These are phyloP conservation scores for Triticum timopheevii DNA, from an alignment of 176 grass and related monocot genomes.

Conservation along the genomic window DNA sequence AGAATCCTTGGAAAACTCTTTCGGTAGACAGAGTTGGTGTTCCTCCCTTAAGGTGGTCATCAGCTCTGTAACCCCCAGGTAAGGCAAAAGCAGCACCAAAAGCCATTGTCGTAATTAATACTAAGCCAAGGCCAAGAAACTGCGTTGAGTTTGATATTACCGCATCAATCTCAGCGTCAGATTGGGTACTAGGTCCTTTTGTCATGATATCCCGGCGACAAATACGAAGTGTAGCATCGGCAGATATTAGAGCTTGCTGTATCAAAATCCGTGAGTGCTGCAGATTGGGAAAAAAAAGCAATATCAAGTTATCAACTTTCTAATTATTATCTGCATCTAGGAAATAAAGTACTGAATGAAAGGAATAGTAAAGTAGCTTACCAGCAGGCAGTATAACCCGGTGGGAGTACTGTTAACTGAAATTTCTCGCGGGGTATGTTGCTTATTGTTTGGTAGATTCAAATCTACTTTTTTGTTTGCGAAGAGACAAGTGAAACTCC, in stretches of 20 bases:
- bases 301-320: neutral
- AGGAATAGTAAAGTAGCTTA: neutral
- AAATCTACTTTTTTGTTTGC: slow-evolving; percentile 11
- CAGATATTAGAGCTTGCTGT: slow-evolving; percentile 14
- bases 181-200: neutral
- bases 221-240: slow-evolving; percentile 4
- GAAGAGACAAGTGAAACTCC: slow-evolving; percentile 11
- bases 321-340: neutral
- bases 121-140: slow-evolving; percentile 11
- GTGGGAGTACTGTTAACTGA: neutral
- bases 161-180: neutral
- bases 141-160: slow-evolving; percentile 21
- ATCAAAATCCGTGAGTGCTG: slow-evolving; percentile 23
- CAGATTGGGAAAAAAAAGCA: neutral
- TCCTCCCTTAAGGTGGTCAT: neutral
- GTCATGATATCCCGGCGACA: neutral
- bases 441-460: slow-evolving; percentile 8
- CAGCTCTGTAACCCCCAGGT: slow-evolving; percentile 25
- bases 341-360: neutral
- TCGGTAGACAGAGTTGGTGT: slow-evolving; percentile 20
- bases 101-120: slow-evolving; percentile 32
- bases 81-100: slow-evolving; percentile 27
- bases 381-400: slow-evolving; percentile 7
- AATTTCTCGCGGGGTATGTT: neutral
- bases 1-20: slow-evolving; percentile 12